Percentiles rank a stretch among this genome's conserved stretches.
These are phyloP conservation scores for Castanospermum australe DNA, from an alignment of 306 rosid species.

Conservation along the genomic window DNA sequence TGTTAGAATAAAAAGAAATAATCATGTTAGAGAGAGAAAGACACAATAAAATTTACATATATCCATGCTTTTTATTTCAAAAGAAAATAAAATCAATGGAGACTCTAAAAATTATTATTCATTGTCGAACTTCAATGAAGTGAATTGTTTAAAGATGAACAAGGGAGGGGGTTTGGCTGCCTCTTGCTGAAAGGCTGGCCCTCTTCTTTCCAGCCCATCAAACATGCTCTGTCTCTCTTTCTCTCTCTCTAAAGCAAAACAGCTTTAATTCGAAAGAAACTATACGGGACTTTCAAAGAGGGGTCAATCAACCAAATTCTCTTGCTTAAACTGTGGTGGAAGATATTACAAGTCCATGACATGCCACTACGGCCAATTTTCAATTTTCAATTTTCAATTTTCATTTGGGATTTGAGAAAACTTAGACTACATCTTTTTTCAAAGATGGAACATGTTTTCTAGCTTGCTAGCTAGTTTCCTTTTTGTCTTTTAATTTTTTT, in stretches of 20 bases:
- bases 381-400: no score
- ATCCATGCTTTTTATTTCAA: no score
- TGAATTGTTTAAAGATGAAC: constrained; percentile 22
- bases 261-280: constrained; percentile 31
- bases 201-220: constrained; percentile 56
- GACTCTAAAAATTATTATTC: no score
- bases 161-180: constrained; percentile 28
- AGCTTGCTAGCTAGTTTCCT: no score
- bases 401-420: not conserved
- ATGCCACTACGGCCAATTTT: not conserved
- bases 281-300: constrained; percentile 24
- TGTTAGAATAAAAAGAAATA: no score
- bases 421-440: not conserved
- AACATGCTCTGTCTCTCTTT: constrained; percentile 39
- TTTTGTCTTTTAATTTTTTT: not conserved
- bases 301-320: constrained; percentile 48
- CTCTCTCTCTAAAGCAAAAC: constrained; percentile 24
- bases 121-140: constrained; percentile 5
- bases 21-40: no score
- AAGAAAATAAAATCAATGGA: no score
- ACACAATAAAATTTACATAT: no score
- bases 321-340: constrained; percentile 11
- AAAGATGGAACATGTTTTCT: not conserved
- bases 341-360: not conserved
- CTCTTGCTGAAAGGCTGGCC: constrained; percentile 61